Conservation (phyloP, 192 early-diverging fungal genomes). For the Tieghemiomyces parasiticus region DNA sequence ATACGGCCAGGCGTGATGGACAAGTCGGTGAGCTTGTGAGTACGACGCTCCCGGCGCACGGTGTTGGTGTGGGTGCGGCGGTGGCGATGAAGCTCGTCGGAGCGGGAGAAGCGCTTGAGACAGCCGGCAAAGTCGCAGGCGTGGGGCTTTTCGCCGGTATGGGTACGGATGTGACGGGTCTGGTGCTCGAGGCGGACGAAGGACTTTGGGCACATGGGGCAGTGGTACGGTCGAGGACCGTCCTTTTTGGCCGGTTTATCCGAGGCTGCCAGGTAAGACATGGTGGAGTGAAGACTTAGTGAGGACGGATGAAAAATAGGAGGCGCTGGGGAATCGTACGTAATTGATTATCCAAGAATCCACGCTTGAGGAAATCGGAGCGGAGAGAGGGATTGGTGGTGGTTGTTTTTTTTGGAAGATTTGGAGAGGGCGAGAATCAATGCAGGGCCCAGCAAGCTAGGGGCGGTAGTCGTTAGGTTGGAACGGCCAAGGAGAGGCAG, state of each 20-base stretch:
- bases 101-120: slow-evolving; percentile 62
- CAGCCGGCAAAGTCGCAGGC: slow-evolving; percentile 60
- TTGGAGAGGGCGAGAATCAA: not conserved
- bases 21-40: not conserved
- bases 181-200: slow-evolving; percentile 68
- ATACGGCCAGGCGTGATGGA: not conserved
- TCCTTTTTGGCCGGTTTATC: not conserved
- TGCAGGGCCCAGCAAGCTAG: not conserved
- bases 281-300: too few relatives aligned
- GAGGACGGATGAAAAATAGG: too few relatives aligned
- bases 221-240: slow-evolving; percentile 46
- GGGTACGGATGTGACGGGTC: slow-evolving; percentile 66
- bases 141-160: slow-evolving; percentile 77
- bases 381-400: not conserved
- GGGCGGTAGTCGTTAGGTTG: too few relatives aligned
- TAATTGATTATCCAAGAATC: not conserved
- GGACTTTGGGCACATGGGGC: slow-evolving; percentile 53
- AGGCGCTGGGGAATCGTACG: not conserved
- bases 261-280: too few relatives aligned
- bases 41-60: slow-evolving; percentile 10
- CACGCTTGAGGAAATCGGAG: not conserved
- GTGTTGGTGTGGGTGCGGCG: slow-evolving; percentile 37
- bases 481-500: too few relatives aligned
- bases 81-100: slow-evolving; percentile 67
- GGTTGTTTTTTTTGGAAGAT: not conserved